Base-by-base conservation (phyloP, 1,284 basidiomycete species). In the Trametes versicolor region DNA sequence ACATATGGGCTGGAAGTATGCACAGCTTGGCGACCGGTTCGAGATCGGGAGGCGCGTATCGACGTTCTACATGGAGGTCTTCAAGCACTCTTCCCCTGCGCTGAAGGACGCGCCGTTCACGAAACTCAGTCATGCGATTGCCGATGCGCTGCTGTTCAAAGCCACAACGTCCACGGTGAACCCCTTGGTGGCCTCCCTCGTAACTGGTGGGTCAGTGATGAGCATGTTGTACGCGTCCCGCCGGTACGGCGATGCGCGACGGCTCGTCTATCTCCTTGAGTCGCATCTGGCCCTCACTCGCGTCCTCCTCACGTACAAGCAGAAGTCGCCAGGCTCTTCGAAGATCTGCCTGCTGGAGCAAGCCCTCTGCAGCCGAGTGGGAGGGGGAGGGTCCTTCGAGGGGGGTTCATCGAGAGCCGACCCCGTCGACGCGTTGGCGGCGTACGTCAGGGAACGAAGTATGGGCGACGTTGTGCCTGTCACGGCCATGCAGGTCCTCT, bases 1-100 rank as follows among this genome's bases (percentile, higher is more conserved):
- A 70, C 90, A 95, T 73, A 78, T 89, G 54, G 85, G 87, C 7
- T 96, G 95, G 95, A 90, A 91, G 73, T 97, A 95, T 70, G 80
- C 82, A 1, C 89, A 89, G 64, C 78, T 95, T 10, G 87, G 89
- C 8, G 92, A 96, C 71, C 83, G 91, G 41, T 95, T 95, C 73
- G 92, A 94, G 78, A 91, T 96, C 56, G 91, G 90, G 13, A 81
- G 83, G 63, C 83, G 88, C 29, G 83, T 94, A 52, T 84, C 88
- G 6, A 79, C 82, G 7, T 79, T 96, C 37, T 94, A 93, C 73
- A 78, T 84, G 5, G 83, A 87, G 52, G 84, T 95, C 17, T 79
- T 96, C 45, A 81, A 85, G 51, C 87, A 92, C 65, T 84, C 86
- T 0, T 84, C 88, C 1, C 85, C 87, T 1, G 76, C 82, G 15